Percentiles rank a stretch among this genome's conserved stretches.
These are phyloP conservation scores for Coemansia sp. DNA, from an alignment of 192 early-diverging fungal genomes.

Conservation along the genomic window DNA sequence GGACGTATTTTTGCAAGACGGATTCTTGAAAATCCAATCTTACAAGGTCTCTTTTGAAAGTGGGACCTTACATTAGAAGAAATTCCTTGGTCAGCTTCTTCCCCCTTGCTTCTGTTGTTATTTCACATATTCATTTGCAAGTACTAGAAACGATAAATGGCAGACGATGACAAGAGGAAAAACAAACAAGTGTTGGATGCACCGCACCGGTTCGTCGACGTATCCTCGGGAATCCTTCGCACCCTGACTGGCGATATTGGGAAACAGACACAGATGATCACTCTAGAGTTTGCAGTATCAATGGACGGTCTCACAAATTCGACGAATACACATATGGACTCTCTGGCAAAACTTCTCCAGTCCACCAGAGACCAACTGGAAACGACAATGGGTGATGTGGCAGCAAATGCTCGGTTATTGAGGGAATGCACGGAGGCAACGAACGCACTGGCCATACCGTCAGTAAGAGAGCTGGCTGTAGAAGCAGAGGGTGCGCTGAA, in stretches of 20 bases:
- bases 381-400: not conserved
- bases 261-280: conserved; percentile 5
- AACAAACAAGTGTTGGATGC: not conserved
- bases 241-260: conserved; percentile 10
- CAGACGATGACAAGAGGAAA: not conserved
- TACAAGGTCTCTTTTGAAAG: no score
- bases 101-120: no score
- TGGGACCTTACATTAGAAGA: no score
- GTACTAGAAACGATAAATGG: not conserved
- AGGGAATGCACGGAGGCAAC: not conserved
- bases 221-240: conserved; percentile 7
- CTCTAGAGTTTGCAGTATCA: conserved; percentile 9
- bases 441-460: not conserved
- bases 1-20: no score
- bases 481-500: not conserved
- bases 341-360: conserved; percentile 1
- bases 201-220: conserved; percentile 10
- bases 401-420: not conserved
- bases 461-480: not conserved
- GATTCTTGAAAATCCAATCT: no score
- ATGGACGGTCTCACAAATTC: conserved; percentile 14
- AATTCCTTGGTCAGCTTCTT: no score
- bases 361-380: not conserved
- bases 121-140: conserved; percentile 9
- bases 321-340: conserved; percentile 3